Evolutionary conservation across 2,329 filamentous ascomycete species (phyloP).

Genomic region (Neopestalotiopsis sp.): DNA sequence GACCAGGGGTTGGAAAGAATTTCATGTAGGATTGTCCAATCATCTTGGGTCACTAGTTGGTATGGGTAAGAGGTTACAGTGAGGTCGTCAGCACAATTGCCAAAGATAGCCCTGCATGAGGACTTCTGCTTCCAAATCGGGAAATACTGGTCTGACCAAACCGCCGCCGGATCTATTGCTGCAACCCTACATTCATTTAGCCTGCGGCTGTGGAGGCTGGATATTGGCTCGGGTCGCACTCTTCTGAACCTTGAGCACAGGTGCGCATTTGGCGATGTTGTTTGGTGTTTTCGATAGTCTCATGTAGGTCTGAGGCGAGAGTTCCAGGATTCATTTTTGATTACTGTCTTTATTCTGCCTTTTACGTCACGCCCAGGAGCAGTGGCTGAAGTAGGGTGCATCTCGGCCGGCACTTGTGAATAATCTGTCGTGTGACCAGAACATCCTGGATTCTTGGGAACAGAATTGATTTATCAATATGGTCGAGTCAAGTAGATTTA

Average conservation of each 20-base stretch:
- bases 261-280: not conserved
- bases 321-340: not conserved
- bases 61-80: not conserved
- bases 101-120: conserved; percentile 4
- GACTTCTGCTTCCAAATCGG: not conserved
- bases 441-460: no score
- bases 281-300: conserved; percentile 12
- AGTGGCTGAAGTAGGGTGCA: not conserved
- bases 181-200: conserved; percentile 4
- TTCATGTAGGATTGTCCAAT: not conserved
- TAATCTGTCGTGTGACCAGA: not conserved
- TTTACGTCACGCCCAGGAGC: not conserved
- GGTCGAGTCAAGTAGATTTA: no score
- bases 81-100: not conserved
- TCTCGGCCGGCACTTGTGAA: not conserved
- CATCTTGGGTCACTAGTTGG: not conserved
- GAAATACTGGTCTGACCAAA: not conserved
- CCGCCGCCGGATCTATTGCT: not conserved
- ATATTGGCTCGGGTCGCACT: not conserved
- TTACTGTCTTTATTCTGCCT: not conserved
- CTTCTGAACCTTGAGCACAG: not conserved
- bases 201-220: not conserved
- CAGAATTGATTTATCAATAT: no score
- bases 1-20: not conserved
- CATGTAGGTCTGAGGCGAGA: not conserved